phyloP scores from a whole-genome alignment of 305 asterid species.

The Ajuga reptans region DNA sequence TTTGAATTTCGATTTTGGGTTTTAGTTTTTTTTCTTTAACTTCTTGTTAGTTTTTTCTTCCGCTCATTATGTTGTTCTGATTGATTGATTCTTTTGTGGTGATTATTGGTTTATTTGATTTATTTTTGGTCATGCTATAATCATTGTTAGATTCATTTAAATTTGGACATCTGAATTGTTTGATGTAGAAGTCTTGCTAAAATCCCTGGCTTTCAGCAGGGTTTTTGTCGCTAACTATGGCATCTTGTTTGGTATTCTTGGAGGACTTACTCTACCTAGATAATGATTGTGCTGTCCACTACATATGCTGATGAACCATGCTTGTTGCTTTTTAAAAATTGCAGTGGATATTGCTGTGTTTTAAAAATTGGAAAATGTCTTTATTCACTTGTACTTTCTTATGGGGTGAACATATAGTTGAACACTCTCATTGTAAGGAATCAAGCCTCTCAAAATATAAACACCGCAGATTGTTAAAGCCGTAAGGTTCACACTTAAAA shows the following conservation, averaged over 20 bases:
- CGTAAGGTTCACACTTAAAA: background rate
- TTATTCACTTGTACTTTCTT: background rate
- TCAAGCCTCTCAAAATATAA: background rate
- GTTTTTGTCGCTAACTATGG: background rate
- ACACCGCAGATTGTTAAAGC: background rate
- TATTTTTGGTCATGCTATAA: background rate
- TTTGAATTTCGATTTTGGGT: background rate
- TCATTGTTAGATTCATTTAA: too few relatives aligned
- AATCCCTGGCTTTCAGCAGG: background rate
- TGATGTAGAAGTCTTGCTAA: background rate
- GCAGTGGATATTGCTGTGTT: background rate
- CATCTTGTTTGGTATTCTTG: background rate
- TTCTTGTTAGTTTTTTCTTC: background rate
- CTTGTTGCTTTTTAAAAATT: background rate
- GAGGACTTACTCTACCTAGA: background rate
- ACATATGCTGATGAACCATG: background rate
- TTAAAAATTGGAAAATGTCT: background rate
- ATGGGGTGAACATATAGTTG: background rate
- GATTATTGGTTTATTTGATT: background rate
- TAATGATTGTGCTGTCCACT: background rate
- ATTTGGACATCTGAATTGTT: too few relatives aligned
- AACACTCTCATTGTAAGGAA: background rate
- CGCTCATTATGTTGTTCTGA: background rate
- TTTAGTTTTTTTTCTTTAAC: background rate
- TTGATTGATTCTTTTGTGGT: background rate